These are phyloP conservation scores for Dinochytrium kinnereticum DNA, from an alignment of 371 early-diverging fungal species.

Conservation along the genomic window DNA sequence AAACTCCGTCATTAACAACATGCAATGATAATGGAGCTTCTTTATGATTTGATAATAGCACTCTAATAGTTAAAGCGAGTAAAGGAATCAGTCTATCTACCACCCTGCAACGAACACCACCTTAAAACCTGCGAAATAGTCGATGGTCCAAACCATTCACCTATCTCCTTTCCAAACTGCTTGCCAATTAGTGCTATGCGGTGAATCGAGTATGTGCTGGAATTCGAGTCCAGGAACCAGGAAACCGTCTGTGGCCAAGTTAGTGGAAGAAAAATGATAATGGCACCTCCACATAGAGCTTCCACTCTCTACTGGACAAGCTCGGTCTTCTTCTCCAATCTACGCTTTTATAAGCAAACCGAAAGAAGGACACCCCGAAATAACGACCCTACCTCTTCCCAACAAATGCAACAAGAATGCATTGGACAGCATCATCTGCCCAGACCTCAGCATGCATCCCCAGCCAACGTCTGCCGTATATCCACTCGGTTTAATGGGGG, in stretches of 20 bases:
- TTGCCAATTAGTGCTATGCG: slow-evolving; percentile 84
- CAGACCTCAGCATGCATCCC: slow-evolving; percentile 98
- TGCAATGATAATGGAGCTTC: slow-evolving; percentile 69
- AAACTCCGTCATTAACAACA: slow-evolving; percentile 74
- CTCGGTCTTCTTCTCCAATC: slow-evolving; percentile 38
- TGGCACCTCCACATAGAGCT: slow-evolving; percentile 36
- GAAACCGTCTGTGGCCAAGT: slow-evolving; percentile 63
- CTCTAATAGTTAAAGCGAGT: slow-evolving; percentile 49
- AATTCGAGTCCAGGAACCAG: slow-evolving; percentile 83
- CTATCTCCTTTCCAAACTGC: slow-evolving; percentile 86
- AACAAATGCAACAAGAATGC: slow-evolving; percentile 66
- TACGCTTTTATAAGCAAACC: slow-evolving; percentile 5
- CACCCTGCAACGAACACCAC: slow-evolving; percentile 47
- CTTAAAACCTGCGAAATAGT: slow-evolving; percentile 90
- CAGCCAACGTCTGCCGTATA: slow-evolving; percentile 86
- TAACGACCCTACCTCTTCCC: slow-evolving; percentile 36
- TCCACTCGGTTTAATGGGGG: slow-evolving; percentile 77
- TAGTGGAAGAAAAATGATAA: background rate
- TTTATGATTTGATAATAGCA: slow-evolving; percentile 68
- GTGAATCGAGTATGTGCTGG: slow-evolving; percentile 90
- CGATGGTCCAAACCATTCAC: slow-evolving; percentile 96
- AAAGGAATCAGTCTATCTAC: too few relatives aligned
- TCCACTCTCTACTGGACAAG: slow-evolving; percentile 25
- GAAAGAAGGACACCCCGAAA: background rate
- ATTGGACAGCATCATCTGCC: slow-evolving; percentile 91